Percentiles rank a stretch among this genome's conserved stretches.
phyloP scores from a whole-genome alignment of 2,329 filamentous ascomycete species.

The Cytospora piceicola region DNA sequence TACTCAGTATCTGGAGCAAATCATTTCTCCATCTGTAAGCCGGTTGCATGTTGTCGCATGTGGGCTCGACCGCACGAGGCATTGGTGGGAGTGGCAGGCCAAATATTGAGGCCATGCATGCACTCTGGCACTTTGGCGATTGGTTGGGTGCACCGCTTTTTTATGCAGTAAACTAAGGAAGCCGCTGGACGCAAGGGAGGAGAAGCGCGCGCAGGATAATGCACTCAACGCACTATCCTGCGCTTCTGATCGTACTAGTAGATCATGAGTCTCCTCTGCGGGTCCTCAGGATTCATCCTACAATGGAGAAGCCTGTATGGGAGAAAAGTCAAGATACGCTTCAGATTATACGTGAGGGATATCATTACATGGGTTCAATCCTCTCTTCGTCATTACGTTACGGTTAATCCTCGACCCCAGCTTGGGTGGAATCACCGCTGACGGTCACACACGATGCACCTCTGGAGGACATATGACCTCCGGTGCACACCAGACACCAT shows the following conservation, averaged over 20 bases:
- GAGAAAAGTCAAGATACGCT: neutral
- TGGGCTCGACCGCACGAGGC: slow-evolving; percentile 18
- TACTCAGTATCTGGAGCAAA: slow-evolving; percentile 2
- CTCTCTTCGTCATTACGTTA: neutral
- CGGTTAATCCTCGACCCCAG: neutral
- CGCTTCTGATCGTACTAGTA: neutral
- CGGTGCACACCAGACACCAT: slow-evolving; percentile 17
- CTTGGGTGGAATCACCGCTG: slow-evolving; percentile 2
- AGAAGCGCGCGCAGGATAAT: slow-evolving; percentile 19
- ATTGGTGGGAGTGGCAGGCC: slow-evolving; percentile 13
- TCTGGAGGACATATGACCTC: slow-evolving; percentile 19
- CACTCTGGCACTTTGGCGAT: slow-evolving; percentile 3
- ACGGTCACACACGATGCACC: slow-evolving; percentile 18
- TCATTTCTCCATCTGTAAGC: slow-evolving; percentile 21
- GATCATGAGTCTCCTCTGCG: neutral
- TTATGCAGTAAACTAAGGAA: slow-evolving; percentile 12
- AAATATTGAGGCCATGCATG: slow-evolving; percentile 22
- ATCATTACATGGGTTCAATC: neutral
- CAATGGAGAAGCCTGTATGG: neutral
- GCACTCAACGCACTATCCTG: slow-evolving; percentile 14
- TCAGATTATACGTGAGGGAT: neutral
- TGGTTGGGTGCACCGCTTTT: slow-evolving; percentile 6
- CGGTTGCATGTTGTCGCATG: slow-evolving; percentile 9
- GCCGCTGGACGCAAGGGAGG: slow-evolving; percentile 6
- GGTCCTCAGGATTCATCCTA: neutral